Conservation (phyloP, 2,329 filamentous ascomycete species). For the Phyllosticta paracitricarpa region DNA sequence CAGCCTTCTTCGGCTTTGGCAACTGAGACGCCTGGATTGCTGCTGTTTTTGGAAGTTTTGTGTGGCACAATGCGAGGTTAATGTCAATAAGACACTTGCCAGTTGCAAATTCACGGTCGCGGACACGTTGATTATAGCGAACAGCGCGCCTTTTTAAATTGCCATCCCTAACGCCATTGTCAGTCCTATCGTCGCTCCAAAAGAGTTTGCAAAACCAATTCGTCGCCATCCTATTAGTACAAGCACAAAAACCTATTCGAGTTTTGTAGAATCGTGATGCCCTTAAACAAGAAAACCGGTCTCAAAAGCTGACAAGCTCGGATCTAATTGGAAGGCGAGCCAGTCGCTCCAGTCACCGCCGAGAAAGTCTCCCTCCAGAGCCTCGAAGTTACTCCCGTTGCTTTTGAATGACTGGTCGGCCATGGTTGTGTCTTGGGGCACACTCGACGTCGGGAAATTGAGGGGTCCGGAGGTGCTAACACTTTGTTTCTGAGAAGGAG, state of each 20-base stretch:
- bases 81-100: too few species aligned
- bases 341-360: constrained; percentile 6
- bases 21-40: too few species aligned
- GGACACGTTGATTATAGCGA: too few species aligned
- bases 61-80: too few species aligned
- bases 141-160: too few species aligned
- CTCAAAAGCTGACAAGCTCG: constrained; percentile 1
- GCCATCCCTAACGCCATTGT: too few species aligned
- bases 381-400: not conserved
- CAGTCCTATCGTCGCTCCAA: too few species aligned
- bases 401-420: not conserved
- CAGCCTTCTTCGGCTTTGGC: too few species aligned
- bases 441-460: not conserved
- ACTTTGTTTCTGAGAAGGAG: not conserved
- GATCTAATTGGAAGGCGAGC: constrained; percentile 7
- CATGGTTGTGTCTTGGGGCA: not conserved
- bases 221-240: not conserved
- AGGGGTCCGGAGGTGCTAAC: not conserved
- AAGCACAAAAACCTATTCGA: not conserved
- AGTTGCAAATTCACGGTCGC: too few species aligned
- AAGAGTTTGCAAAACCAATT: too few species aligned
- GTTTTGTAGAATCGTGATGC: not conserved
- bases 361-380: not conserved
- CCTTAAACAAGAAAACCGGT: not conserved
- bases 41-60: too few species aligned